Base-by-base conservation (phyloP, 129 eudicot species). In the Rutidosis leptorrhynchoides region DNA sequence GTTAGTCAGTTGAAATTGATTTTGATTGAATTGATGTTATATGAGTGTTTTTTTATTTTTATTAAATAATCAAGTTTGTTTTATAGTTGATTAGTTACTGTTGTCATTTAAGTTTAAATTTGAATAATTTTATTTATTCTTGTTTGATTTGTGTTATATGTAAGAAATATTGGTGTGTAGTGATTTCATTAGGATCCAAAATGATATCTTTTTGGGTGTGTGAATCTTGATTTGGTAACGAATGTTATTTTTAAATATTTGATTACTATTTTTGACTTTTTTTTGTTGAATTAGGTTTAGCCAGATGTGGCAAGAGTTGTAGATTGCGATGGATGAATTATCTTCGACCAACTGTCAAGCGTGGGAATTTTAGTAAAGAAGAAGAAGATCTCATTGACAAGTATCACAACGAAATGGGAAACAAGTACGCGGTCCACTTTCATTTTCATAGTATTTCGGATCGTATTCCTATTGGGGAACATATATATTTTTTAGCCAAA, bases 291-390 rank as follows among this genome's bases (percentile, higher is more conserved):
- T 21, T 65, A 73, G 78, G 78, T 57, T 73, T 73, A 45, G 72
- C 78, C 56, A 73, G 78, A 64, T 73, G 78, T 56, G 78, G 78
- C 16, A 82, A 79, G 81, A 82, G 87, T 29, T 82, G 87, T 53
- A 82, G 87, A 74, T 71, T 82, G 58, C 42, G 77, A 23, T 72
- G 77, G 77, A 72, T 72, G 77, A 72, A 72, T 63, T 63, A 72
- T 53, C 70, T 72, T 62, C 70, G 77, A 53, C 77, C 77, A 12
- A 72, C 77, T 1, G 70, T 72, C 24, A 72, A 72, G 63, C 77
- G 77, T 33, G 77, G 77, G 43, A 72, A 63, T 64, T 72, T 72
- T 53, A 72, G 77, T 72, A 72, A 73, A 45, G 78, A 64, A 73
- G 78, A 73, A 56, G 78, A 73, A 73, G 72, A 73, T 43, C 78